phyloP scores from a whole-genome alignment of 1,284 basidiomycete species.

The Abortiporus biennis region DNA sequence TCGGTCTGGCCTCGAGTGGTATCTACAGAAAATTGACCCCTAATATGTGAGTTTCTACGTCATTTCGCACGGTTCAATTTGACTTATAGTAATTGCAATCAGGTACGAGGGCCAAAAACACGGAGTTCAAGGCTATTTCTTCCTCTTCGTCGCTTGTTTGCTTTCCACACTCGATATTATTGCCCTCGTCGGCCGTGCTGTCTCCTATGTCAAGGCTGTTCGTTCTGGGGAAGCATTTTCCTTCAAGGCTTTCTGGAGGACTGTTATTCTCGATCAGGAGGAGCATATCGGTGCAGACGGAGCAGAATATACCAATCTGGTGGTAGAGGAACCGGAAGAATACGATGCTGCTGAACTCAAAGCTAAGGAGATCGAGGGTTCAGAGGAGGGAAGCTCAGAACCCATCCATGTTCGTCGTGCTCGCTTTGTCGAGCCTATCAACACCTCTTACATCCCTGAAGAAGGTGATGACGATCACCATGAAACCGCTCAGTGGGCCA shows the following conservation, averaged over 20 bases:
- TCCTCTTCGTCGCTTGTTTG: conserved; percentile 48
- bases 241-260: conserved; percentile 46
- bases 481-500: conserved; percentile 29
- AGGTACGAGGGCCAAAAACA: conserved; percentile 72
- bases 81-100: conserved; percentile 8
- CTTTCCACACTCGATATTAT: conserved; percentile 56
- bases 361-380: conserved; percentile 18
- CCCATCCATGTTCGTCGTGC: conserved; percentile 16
- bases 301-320: conserved; percentile 46
- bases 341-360: conserved; percentile 35
- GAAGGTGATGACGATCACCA: conserved; percentile 28
- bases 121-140: conserved; percentile 37
- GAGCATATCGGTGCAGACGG: conserved; percentile 14
- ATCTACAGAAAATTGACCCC: conserved; percentile 73
- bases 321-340: conserved; percentile 49
- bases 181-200: conserved; percentile 39
- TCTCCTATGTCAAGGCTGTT: conserved; percentile 35
- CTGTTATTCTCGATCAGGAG: conserved; percentile 46
- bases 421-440: conserved; percentile 20
- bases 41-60: conserved; percentile 53
- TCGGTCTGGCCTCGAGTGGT: conserved; percentile 59
- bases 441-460: conserved; percentile 25
- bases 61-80: conserved; percentile 1
- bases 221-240: conserved; percentile 34
- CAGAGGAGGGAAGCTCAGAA: conserved; percentile 10